Base-by-base conservation (phyloP, 805 yeast genomes). In the Candida verbasci region DNA sequence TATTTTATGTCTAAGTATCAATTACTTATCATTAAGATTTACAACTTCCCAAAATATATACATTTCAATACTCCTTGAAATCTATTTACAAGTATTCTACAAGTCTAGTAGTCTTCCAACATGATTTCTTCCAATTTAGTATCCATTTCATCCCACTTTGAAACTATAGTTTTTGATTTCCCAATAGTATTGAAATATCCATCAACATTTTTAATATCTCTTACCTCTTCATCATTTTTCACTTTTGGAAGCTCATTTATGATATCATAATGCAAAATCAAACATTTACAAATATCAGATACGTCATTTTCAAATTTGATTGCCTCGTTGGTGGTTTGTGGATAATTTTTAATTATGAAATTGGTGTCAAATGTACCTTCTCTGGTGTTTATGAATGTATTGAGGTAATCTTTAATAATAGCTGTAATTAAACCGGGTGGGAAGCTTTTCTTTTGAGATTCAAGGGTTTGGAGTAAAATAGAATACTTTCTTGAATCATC, bases 251-350 rank as follows among this genome's bases (percentile, higher is more conserved):
- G 35, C 23, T 53, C 52, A 17, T 53, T 44, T 12, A 42, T 30
- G 5, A 60, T 43, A 18, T 67, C 72, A 3, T 53, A 44, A 41
- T 55, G 46, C 10, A 62, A 45, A 17, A 66, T 55, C 27, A 77
- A 36, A 43, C 68, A 57, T 34, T 68, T 64, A 39, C 65, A 55
- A 34, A 72, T 57, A 8, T 70, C 69, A 2, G 80, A 71, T 18
- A 83, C 68, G 40, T 82, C 86, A 46, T 78, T 83, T 53, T 84
- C 93, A 44, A 84, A 84, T 48, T 75, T 78, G 36, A 80, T 74
- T 3, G 86, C 82, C 42, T 83, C 89, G 33, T 74, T 74, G 26
- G 84, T 70, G 17, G 68, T 65, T 33, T 65, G 69, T 3, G 91
- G 89, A 50, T 74, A 82, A 48, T 80, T 75, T 18, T 72, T 50